Evolutionary conservation across 495 filamentous ascomycete species (phyloP).

Genomic region (Letharia columbiana): DNA sequence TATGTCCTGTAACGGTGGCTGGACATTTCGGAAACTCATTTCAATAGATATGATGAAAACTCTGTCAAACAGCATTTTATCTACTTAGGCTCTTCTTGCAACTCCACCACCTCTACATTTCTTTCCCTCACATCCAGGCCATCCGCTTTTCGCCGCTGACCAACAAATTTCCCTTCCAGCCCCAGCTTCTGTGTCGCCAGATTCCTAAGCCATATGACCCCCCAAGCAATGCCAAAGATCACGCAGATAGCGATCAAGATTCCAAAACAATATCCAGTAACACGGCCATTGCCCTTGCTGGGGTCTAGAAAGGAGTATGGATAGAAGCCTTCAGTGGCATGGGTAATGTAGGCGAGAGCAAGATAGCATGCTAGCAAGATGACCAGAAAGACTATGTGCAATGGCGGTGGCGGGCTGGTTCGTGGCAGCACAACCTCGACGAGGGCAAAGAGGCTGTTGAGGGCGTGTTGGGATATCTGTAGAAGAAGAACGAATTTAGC

Average conservation of each 20-base stretch:
- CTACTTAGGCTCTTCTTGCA: slow-evolving; percentile 6
- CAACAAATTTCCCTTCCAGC: slow-evolving; percentile 21
- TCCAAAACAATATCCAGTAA: slow-evolving; percentile 44
- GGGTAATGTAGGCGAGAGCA: slow-evolving; percentile 63
- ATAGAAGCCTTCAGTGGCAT: slow-evolving; percentile 61
- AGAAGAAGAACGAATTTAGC: neutral
- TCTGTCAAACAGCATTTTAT: neutral
- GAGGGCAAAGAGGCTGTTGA: slow-evolving; percentile 64
- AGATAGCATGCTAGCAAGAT: slow-evolving; percentile 62
- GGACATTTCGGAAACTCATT: neutral
- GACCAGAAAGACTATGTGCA: slow-evolving; percentile 50
- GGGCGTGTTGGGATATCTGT: slow-evolving; percentile 59
- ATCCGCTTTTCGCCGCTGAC: neutral
- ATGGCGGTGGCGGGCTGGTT: slow-evolving; percentile 46
- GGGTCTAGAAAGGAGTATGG: slow-evolving; percentile 67
- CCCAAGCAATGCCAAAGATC: slow-evolving; percentile 50
- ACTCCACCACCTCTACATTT: slow-evolving; percentile 15
- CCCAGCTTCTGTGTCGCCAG: slow-evolving; percentile 31
- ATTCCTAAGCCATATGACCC: slow-evolving; percentile 44
- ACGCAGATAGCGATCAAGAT: slow-evolving; percentile 57
- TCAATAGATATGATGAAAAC: neutral
- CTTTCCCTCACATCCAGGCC: neutral
- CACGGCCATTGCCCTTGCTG: slow-evolving; percentile 35
- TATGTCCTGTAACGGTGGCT: neutral
- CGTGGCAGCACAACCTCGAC: slow-evolving; percentile 63